Base-by-base conservation (phyloP, 441 rosid genomes). In the Bruguiera hainesii region DNA sequence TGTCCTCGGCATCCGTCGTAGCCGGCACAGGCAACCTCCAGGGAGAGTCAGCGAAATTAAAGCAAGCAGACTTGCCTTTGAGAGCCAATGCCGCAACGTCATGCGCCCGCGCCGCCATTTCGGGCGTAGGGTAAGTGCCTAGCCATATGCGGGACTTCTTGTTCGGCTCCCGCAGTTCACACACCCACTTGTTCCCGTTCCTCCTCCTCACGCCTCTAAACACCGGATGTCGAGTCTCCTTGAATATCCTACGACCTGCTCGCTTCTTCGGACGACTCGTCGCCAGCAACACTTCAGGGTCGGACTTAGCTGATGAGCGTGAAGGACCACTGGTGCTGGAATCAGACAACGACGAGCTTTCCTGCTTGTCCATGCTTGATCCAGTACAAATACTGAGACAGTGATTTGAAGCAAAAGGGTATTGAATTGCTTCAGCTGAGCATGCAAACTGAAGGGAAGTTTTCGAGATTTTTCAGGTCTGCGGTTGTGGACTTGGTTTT, bases 71-170 rank as follows among this genome's bases (percentile, higher is more conserved):
- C 60, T 85, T 86, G 21, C 98, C 96, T 21, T 89, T 83, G 23
- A 92, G 78, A 0, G 93, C 85, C 30, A 85, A 66, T 4, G 84
- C 96, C 0, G 98, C 98, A 1, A 92, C 96, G 72, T 92, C 98
- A 64, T 90, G 98, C 2, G 98, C 97, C 25, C 96, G 79, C 0
- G 95, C 98, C 0, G 98, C 98, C 98, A 89, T 90, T 66, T 92
- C 96, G 0, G 98, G 82, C 0, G 93, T 84, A 1, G 91, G 88
- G 63, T 87, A 90, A 2, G 96, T 90, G 0, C 98, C 98, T 2
- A 92, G 87, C 98, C 98, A 92, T 8, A 92, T 83, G 5, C 98
- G 84, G 5, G 89, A 73, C 67, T 84, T 83, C 61, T 77, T 83
- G 20, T 66, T 81, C 0, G 95, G 98, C 50, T 85, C 93, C 2